Evolutionary conservation across 2,329 filamentous ascomycete genomes (phyloP).

Genomic region (Colletotrichum lupini): DNA sequence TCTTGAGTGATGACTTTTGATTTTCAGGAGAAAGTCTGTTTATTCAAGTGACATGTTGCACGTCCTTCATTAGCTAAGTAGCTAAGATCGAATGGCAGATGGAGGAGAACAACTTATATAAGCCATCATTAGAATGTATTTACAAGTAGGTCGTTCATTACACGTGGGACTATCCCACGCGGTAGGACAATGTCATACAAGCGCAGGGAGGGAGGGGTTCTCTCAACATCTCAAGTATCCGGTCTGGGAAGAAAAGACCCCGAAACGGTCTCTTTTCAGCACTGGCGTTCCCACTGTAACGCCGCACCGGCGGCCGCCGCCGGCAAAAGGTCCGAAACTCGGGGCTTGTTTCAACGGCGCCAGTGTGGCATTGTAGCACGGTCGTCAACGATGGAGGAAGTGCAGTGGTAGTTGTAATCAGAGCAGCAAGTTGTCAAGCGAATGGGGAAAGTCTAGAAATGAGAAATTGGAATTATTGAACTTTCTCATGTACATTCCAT

Average conservation of each 20-base stretch:
- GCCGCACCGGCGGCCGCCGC: background rate
- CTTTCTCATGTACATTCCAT: background rate
- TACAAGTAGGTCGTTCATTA: background rate
- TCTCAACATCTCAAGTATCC: background rate
- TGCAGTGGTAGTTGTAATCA: background rate
- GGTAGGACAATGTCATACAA: background rate
- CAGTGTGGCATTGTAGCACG: slow-evolving; percentile 1
- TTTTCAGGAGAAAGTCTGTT: background rate
- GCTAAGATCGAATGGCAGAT: background rate
- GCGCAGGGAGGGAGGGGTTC: background rate
- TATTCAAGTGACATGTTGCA: background rate
- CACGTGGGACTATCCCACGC: background rate
- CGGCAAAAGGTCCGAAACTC: slow-evolving; percentile 30
- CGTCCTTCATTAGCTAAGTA: background rate
- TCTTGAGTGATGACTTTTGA: background rate
- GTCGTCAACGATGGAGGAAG: background rate
- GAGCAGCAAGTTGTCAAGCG: background rate
- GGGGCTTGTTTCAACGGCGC: slow-evolving; percentile 28
- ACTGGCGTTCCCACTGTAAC: background rate
- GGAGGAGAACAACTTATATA: background rate
- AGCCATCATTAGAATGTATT: background rate
- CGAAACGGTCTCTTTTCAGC: background rate
- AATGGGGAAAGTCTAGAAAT: background rate
- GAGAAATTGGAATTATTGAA: background rate
- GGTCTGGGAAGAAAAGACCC: background rate